phyloP scores from a whole-genome alignment of 192 early-diverging fungal species.

The Umbelopsis isabellina region DNA sequence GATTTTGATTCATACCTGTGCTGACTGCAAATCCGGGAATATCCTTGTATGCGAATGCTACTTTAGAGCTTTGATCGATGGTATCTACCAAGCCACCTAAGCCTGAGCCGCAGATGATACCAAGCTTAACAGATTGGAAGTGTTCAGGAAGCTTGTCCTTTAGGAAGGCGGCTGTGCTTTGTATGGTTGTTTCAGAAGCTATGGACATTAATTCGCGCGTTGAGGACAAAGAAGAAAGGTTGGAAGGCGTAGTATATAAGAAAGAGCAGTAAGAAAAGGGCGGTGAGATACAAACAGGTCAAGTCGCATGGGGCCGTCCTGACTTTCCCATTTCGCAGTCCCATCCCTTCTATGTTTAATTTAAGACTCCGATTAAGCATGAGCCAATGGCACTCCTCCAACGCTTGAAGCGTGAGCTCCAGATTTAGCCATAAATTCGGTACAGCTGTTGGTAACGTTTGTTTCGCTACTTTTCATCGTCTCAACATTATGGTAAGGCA shows the following conservation, averaged over 20 bases:
- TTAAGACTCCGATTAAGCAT: too few relatives aligned
- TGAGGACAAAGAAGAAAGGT: too few relatives aligned
- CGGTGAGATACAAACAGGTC: not conserved
- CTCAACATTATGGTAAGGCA: constrained; percentile 3
- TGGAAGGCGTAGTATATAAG: not conserved
- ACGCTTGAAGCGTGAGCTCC: not conserved
- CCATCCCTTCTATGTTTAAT: not conserved
- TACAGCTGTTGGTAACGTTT: too few relatives aligned
- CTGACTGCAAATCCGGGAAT: constrained; percentile 86
- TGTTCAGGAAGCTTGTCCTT: constrained; percentile 25
- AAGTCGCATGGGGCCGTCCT: not conserved
- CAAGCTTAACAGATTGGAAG: constrained; percentile 63
- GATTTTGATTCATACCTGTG: constrained; percentile 55
- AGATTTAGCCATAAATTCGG: not conserved
- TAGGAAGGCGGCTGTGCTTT: not conserved
- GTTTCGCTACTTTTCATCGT: not conserved
- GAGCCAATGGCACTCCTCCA: constrained; percentile 10
- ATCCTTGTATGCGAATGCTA: constrained; percentile 73
- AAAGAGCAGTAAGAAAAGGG: not conserved
- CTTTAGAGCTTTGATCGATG: constrained; percentile 53
- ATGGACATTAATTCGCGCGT: not conserved
- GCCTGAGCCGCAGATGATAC: constrained; percentile 84
- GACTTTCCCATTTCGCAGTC: not conserved
- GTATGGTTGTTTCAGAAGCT: not conserved
- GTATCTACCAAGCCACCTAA: constrained; percentile 79